A percentile compares a stretch with the other conserved stretches of the same genome.
phyloP scores from a whole-genome alignment of 495 filamentous ascomycete species.

The Ascobolus immersus region DNA sequence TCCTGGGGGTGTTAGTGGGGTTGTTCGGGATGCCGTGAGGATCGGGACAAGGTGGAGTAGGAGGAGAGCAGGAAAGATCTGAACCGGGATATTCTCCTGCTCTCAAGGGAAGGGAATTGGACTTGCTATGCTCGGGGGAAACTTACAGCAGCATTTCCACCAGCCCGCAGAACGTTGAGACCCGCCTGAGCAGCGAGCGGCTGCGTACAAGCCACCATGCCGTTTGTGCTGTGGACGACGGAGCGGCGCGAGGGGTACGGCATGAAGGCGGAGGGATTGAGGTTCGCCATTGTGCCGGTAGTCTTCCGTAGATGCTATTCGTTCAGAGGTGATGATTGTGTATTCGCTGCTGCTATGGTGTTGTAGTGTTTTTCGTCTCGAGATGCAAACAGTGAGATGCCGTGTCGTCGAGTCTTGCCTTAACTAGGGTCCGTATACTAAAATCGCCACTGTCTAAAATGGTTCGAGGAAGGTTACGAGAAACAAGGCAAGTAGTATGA shows the following conservation, averaged over 20 bases:
- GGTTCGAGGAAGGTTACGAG: too few relatives aligned
- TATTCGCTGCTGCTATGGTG: too few relatives aligned
- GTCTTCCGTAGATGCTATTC: too few relatives aligned
- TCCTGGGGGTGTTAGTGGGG: conserved; percentile 29
- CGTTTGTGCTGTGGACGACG: conserved; percentile 76
- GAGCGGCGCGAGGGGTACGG: conserved; percentile 67
- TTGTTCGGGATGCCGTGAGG: background rate
- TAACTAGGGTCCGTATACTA: too few relatives aligned
- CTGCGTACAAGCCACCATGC: conserved; percentile 78
- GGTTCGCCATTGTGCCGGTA: background rate
- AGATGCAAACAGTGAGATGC: too few relatives aligned
- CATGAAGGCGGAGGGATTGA: conserved; percentile 18
- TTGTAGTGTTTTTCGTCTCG: too few relatives aligned
- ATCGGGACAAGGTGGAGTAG: background rate
- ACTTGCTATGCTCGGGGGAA: too few relatives aligned
- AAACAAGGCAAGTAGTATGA: too few relatives aligned
- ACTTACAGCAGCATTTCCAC: conserved; percentile 79
- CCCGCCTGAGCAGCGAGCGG: conserved; percentile 76
- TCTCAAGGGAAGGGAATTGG: too few relatives aligned
- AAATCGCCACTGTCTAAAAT: too few relatives aligned
- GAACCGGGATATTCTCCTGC: conserved; percentile 9
- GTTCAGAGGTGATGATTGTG: too few relatives aligned
- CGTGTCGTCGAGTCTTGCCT: too few relatives aligned
- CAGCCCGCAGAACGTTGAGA: conserved; percentile 52
- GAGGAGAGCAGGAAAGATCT: background rate